Evolutionary conservation across 1,284 basidiomycete genomes (phyloP), one percentile per base, ranked within the genome.

Genomic region (Sparassis latifolia): DNA sequence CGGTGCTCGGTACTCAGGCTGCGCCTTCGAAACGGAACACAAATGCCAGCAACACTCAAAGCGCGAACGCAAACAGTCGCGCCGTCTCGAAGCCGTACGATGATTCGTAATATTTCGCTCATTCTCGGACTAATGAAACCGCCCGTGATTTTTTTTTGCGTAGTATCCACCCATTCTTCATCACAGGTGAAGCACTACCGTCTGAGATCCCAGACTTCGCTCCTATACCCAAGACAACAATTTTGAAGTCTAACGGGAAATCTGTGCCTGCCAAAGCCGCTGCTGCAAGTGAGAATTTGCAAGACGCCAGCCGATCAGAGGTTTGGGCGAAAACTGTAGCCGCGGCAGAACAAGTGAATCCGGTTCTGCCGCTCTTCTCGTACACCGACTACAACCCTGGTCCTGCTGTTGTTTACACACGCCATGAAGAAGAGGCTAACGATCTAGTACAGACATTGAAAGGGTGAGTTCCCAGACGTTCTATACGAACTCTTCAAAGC

Each of bases 351-450:
- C 6, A 37, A 37, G 35, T 7, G 35, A 37, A 37, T 12, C 7
- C 12, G 12, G 35, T 37, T 0, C 61, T 66, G 29, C 68, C 70
- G 0, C 28, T 61, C 10, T 78, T 75, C 56, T 68, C 70, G n/a
- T 77, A 73, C 52, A 60, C 62, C 53, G 68, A 74, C 50, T 71
- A 66, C 52, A 46, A 47, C 2, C 68, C 69, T 1, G n/a, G 33
- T 0, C 70, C 77, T 0, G 57, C 62, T 0, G 64, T 75, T 2
- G 65, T 73, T 4, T 78, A 78, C 41, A 70, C 66, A 3, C 63
- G 58, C 30, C 60, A 66, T 31, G 76, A 74, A 52, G 68, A 67
- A 3, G 68, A 75, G 47, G 77, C 76, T 1, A 60, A 78, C 42
- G 68, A 65, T 30, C 64, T 77, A 6, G 68, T 73, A 2, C 63